These are phyloP conservation scores for Syzygium malaccense DNA, from an alignment of 441 rosid genomes.

Conservation along the genomic window DNA sequence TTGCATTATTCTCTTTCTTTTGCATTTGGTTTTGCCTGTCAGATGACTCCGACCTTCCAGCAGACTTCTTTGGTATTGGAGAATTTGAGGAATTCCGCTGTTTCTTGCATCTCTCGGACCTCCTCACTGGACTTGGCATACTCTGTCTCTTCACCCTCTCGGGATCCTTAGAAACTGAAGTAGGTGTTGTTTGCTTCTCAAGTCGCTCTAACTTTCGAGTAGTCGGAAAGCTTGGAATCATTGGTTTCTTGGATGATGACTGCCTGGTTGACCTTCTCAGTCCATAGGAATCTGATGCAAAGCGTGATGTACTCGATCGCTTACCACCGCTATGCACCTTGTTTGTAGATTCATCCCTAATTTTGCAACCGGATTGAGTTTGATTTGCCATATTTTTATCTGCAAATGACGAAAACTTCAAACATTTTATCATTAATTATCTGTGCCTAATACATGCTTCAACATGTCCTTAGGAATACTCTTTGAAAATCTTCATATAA, in stretches of 20 bases:
- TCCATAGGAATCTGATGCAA: constrained; percentile 19
- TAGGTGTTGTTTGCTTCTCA: constrained; percentile 30
- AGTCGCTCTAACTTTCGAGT: constrained; percentile 46
- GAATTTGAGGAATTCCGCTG: constrained; percentile 24
- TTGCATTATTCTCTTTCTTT: constrained; percentile 25
- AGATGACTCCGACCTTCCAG: constrained; percentile 16
- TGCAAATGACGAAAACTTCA: background rate
- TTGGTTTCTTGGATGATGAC: constrained; percentile 19
- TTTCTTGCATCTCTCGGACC: constrained; percentile 52
- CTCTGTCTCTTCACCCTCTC: constrained; percentile 33
- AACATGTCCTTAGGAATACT: background rate
- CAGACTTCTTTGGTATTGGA: constrained; percentile 31
- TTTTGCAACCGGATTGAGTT: constrained; percentile 16
- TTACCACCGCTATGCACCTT: constrained; percentile 31
- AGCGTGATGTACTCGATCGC: constrained; percentile 14
- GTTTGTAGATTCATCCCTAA: constrained; percentile 29
- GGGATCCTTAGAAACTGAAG: constrained; percentile 29
- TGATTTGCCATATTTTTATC: constrained; percentile 27
- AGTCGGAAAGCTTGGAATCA: constrained; percentile 24
- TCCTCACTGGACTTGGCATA: constrained; percentile 36
- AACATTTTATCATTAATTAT: background rate
- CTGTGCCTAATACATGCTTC: background rate
- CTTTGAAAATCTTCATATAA: background rate
- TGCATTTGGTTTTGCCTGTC: constrained; percentile 21
- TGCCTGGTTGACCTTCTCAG: constrained; percentile 50